phyloP scores from a whole-genome alignment of 768 basidiomycete species.

The Cantharellus anzutake region DNA sequence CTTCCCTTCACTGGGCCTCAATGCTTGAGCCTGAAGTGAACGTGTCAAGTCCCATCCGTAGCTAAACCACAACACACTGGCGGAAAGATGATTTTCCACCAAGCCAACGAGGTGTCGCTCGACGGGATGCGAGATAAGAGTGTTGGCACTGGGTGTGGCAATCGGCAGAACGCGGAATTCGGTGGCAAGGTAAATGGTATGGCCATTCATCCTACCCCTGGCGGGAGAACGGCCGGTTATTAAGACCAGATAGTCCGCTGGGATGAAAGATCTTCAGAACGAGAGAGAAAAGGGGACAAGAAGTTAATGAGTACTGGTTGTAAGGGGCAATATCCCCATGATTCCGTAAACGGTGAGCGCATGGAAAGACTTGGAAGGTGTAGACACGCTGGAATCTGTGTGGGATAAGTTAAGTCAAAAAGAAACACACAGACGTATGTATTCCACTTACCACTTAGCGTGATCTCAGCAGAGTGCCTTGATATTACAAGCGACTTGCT shows the following conservation, averaged over 20 bases:
- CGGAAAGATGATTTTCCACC: constrained; percentile 62
- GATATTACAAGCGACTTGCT: constrained; percentile 20
- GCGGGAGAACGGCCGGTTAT: constrained; percentile 59
- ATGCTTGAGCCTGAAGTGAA: constrained; percentile 60
- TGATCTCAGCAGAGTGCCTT: constrained; percentile 18
- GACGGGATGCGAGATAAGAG: constrained; percentile 53
- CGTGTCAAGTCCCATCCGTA: constrained; percentile 84
- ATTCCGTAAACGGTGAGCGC: constrained; percentile 26
- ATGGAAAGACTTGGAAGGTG: constrained; percentile 16
- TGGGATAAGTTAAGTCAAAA: not conserved
- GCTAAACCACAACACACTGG: constrained; percentile 75
- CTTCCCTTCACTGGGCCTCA: constrained; percentile 30
- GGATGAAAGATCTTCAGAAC: not conserved
- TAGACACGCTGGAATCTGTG: constrained; percentile 1
- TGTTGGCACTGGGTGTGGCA: constrained; percentile 34
- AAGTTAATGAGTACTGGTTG: constrained; percentile 18
- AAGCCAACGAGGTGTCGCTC: constrained; percentile 78
- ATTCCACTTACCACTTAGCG: constrained; percentile 18
- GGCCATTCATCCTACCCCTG: constrained; percentile 58
- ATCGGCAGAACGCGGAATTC: constrained; percentile 86
- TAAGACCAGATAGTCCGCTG: constrained; percentile 87
- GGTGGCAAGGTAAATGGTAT: constrained; percentile 76
- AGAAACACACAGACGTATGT: not conserved
- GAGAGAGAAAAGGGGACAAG: not conserved
- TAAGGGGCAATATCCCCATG: constrained; percentile 25